A percentile compares a stretch with the other conserved stretches of the same genome.
These are phyloP conservation scores for Chytriomyces confervae DNA, from an alignment of 192 early-diverging fungal species.

Conservation along the genomic window DNA sequence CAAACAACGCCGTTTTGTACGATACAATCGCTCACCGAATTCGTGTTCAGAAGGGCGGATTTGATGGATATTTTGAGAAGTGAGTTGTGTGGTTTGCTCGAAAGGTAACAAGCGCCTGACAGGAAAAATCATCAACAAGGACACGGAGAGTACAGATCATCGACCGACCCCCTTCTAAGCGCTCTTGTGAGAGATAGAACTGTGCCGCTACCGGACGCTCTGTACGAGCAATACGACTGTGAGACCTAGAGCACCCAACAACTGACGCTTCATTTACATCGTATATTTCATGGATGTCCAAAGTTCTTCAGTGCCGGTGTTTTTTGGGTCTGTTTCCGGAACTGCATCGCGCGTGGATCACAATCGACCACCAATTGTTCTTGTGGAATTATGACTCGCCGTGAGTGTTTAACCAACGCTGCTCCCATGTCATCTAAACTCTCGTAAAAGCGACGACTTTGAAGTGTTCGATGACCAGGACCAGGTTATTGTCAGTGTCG, in stretches of 20 bases:
- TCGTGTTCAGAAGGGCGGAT: too few species aligned
- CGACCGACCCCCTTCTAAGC: constrained; percentile 45
- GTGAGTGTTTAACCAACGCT: too few species aligned
- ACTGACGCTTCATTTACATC: not conserved
- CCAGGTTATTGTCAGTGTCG: constrained; percentile 86
- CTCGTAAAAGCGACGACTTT: constrained; percentile 52
- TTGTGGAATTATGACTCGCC: constrained; percentile 90
- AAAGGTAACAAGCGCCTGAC: too few species aligned
- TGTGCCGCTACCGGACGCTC: constrained; percentile 73
- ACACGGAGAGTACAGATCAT: constrained; percentile 12
- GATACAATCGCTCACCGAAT: too few species aligned
- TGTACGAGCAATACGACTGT: constrained; percentile 81
- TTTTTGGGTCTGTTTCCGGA: constrained; percentile 95
- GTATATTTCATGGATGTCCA: not conserved
- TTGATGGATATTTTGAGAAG: too few species aligned
- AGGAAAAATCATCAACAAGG: not conserved
- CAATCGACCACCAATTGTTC: constrained; percentile 85
- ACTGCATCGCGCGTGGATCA: constrained; percentile 90
- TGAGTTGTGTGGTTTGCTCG: too few species aligned
- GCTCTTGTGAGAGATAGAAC: constrained; percentile 65
- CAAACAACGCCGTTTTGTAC: too few species aligned
- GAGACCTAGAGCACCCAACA: too few species aligned
- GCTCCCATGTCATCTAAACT: too few species aligned
- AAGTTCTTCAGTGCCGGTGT: constrained; percentile 73
- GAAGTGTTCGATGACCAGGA: constrained; percentile 86